These are phyloP conservation scores for Fraxinus ornus DNA, from an alignment of 305 asterid species.

Conservation along the genomic window DNA sequence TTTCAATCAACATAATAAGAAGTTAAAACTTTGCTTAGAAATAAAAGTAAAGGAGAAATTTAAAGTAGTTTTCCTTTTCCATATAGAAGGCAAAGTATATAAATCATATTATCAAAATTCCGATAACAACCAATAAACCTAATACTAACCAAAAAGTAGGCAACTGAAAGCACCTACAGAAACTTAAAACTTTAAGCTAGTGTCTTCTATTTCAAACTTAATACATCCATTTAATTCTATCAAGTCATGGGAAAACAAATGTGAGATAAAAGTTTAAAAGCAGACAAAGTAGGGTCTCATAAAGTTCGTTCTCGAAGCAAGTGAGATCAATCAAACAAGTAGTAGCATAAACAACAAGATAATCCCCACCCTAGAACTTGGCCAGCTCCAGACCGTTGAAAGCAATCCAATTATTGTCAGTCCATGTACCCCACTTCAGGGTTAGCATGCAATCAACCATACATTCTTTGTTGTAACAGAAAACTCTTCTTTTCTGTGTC, in stretches of 20 bases:
- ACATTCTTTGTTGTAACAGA: background rate
- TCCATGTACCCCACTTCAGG: background rate
- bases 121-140: background rate
- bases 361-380: slow-evolving; percentile 11
- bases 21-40: slow-evolving; percentile 8
- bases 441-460: background rate
- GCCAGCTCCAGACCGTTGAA: slow-evolving; percentile 15
- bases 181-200: slow-evolving; percentile 13
- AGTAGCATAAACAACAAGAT: background rate
- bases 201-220: slow-evolving; percentile 2
- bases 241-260: background rate
- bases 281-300: background rate
- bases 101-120: background rate
- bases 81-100: background rate
- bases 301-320: background rate
- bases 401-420: background rate
- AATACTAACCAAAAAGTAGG: background rate
- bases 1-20: background rate
- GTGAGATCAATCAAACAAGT: background rate
- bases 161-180: background rate
- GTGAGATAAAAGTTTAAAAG: background rate
- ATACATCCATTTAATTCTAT: background rate
- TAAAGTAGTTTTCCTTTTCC: background rate
- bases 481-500: background rate
- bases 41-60: background rate